Conservation (phyloP, 305 asterid genomes). For the Fraxinus velutina region DNA sequence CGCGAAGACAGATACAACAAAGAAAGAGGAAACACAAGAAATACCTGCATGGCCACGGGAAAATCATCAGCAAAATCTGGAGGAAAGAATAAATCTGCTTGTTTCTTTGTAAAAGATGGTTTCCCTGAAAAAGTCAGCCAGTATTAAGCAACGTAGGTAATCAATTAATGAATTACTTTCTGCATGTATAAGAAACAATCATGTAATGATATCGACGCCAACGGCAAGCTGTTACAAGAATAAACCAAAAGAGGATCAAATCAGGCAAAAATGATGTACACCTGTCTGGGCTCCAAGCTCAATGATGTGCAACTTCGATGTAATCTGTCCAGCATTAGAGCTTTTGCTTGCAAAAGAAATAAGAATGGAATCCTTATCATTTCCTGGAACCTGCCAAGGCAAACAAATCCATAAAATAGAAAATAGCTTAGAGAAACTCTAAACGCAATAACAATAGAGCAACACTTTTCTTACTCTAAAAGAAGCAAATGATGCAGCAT, state of each 20-base stretch:
- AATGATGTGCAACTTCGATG: slow-evolving; percentile 88
- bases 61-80: slow-evolving; percentile 78
- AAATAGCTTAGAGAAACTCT: slow-evolving; percentile 14
- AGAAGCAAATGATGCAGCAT: slow-evolving; percentile 96
- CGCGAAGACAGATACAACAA: neutral
- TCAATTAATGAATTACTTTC: neutral
- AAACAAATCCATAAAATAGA: slow-evolving; percentile 12
- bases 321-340: slow-evolving; percentile 74
- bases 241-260: slow-evolving; percentile 1
- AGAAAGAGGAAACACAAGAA: neutral
- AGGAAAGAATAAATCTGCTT: slow-evolving; percentile 86
- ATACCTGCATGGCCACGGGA: slow-evolving; percentile 49
- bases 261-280: slow-evolving; percentile 18
- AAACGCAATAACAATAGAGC: neutral
- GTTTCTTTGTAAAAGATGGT: slow-evolving; percentile 76
- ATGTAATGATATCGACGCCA: neutral
- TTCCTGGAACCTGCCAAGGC: slow-evolving; percentile 66
- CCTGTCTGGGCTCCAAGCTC: slow-evolving; percentile 99
- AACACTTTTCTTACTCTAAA: slow-evolving; percentile 50
- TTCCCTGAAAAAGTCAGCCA: slow-evolving; percentile 48
- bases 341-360: slow-evolving; percentile 83
- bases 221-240: neutral
- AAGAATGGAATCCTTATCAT: slow-evolving; percentile 85
- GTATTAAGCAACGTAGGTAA: slow-evolving; percentile 13
- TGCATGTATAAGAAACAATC: neutral